These are phyloP conservation scores for Phytophthora palmivora DNA, from an alignment of 352 stramenopile genomes.

Conservation along the genomic window DNA sequence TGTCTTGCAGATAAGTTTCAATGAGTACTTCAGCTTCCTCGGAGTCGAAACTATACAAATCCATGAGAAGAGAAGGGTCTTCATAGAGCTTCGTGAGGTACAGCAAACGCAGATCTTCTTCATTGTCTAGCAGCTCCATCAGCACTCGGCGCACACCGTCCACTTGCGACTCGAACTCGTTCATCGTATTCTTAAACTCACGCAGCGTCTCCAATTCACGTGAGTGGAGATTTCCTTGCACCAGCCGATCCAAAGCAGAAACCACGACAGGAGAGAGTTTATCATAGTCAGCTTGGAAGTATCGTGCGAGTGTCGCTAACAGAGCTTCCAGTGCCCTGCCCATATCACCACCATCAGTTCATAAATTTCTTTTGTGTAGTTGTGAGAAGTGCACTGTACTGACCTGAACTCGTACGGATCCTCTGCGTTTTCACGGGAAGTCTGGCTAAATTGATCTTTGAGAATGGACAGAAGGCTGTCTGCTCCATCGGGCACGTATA, in stretches of 20 bases:
- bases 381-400: conserved; percentile 1
- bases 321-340: conserved; percentile 61
- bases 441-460: conserved; percentile 67
- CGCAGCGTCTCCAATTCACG: conserved; percentile 68
- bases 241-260: conserved; percentile 57
- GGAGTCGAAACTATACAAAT: conserved; percentile 73
- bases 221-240: conserved; percentile 52
- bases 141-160: conserved; percentile 63
- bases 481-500: conserved; percentile 65
- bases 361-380: neutral
- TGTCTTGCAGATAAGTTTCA: conserved; percentile 84
- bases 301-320: conserved; percentile 57
- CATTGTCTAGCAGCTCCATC: conserved; percentile 74
- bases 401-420: conserved; percentile 80
- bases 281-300: conserved; percentile 64
- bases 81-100: conserved; percentile 75
- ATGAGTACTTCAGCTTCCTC: conserved; percentile 82
- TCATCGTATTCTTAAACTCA: conserved; percentile 74
- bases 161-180: conserved; percentile 77
- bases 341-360: neutral
- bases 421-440: conserved; percentile 55
- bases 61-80: conserved; percentile 58
- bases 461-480: conserved; percentile 70
- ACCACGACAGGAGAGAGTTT: conserved; percentile 53
- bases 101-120: conserved; percentile 67